Conservation (phyloP, 148 eudicot species). For the Chenopodium formosanum region DNA sequence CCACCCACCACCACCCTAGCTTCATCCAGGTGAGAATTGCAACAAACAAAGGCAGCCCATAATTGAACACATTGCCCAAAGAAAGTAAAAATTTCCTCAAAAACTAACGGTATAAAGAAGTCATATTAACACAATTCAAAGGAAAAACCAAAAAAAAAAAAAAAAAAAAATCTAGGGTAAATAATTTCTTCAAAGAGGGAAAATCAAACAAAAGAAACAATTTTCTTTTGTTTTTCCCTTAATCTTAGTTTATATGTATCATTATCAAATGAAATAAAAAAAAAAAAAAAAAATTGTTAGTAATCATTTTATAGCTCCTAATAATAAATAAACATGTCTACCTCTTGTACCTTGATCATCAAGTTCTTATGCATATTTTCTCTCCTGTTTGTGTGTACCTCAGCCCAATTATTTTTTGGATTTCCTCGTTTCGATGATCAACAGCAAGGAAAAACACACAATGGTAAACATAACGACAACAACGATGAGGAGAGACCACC, state of each 20-base stretch:
- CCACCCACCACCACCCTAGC: background rate
- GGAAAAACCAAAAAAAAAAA: background rate
- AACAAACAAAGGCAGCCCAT: constrained; percentile 20
- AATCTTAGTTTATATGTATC: background rate
- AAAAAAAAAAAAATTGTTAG: background rate
- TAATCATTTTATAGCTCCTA: background rate
- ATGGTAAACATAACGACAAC: background rate
- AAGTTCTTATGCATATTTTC: constrained; percentile 31
- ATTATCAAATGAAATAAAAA: background rate
- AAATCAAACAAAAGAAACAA: constrained; percentile 7
- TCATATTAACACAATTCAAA: background rate
- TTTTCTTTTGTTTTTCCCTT: constrained; percentile 19
- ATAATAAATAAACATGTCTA: constrained; percentile 5
- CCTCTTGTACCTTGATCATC: background rate
- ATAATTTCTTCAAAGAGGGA: background rate
- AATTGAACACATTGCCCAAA: constrained; percentile 15
- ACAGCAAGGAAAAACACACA: background rate
- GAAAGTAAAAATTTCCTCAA: constrained; percentile 19
- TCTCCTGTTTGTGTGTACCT: constrained; percentile 28
- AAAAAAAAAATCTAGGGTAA: background rate
- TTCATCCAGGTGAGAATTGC: constrained; percentile 9
- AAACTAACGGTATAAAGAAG: constrained; percentile 10
- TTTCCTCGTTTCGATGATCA: background rate
- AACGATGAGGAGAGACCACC: background rate
- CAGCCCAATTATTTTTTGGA: background rate